phyloP scores from a whole-genome alignment of 2,329 filamentous ascomycete genomes.

The Fusarium sulawesiense region DNA sequence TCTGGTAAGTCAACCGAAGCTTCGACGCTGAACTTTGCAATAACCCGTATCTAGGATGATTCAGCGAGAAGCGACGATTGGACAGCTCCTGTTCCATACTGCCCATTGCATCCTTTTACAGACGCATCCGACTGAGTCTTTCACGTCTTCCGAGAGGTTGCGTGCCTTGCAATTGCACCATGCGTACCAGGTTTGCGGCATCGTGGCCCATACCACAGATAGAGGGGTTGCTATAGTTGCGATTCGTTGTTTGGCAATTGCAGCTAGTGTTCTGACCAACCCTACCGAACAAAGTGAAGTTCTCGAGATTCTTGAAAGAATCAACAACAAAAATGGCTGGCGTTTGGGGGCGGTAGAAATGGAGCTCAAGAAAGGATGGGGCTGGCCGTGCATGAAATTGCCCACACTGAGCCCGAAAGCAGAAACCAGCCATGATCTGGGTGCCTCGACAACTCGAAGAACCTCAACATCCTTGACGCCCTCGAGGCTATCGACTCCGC shows the following conservation, averaged over 20 bases:
- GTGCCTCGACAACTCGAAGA: conserved; percentile 9
- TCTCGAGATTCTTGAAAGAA: conserved; percentile 78
- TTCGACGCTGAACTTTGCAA: neutral
- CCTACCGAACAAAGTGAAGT: conserved; percentile 83
- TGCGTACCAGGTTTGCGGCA: conserved; percentile 87
- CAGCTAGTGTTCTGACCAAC: conserved; percentile 76
- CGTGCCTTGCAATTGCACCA: conserved; percentile 76
- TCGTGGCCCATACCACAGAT: conserved; percentile 86
- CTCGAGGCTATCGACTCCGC: conserved; percentile 40
- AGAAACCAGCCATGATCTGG: conserved; percentile 21
- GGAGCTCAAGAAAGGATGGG: conserved; percentile 82
- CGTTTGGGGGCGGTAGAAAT: conserved; percentile 76
- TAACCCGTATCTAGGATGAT: conserved; percentile 70
- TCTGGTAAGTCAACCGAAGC: conserved; percentile 71
- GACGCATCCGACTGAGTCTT: conserved; percentile 76
- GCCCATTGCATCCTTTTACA: conserved; percentile 84
- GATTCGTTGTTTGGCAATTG: conserved; percentile 81
- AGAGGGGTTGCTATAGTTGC: conserved; percentile 82
- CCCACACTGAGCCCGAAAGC: conserved; percentile 16
- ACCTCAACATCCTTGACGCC: conserved; percentile 21
- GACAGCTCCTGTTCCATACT: conserved; percentile 89
- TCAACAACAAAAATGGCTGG: conserved; percentile 83
- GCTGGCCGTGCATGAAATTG: conserved; percentile 61
- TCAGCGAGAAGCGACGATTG: conserved; percentile 83
- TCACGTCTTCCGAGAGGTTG: conserved; percentile 73